phyloP scores from a whole-genome alignment of 2,329 filamentous ascomycete genomes.

The Sporothrix brasiliensis region DNA sequence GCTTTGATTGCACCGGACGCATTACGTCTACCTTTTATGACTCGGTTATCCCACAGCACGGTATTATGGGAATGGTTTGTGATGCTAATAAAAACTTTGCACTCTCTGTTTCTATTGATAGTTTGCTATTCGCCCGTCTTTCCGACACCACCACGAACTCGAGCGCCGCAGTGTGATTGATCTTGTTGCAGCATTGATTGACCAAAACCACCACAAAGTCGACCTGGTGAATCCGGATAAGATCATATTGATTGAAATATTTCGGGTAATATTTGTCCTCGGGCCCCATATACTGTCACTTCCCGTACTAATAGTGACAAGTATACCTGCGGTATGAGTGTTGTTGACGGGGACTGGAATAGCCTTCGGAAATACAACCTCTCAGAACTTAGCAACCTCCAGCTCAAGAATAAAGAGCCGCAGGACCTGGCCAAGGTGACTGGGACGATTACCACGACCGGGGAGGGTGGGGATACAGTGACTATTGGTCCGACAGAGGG shows the following conservation, averaged over 20 bases:
- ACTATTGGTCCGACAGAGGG: not conserved
- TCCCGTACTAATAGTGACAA: slow-evolving; percentile 46
- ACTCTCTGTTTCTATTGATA: slow-evolving; percentile 42
- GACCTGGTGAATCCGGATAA: slow-evolving; percentile 77
- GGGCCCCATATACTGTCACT: too few relatives aligned
- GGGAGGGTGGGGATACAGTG: not conserved
- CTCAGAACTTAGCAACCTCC: slow-evolving; percentile 66
- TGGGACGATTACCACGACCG: not conserved
- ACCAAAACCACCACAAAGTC: slow-evolving; percentile 67
- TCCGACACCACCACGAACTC: slow-evolving; percentile 71
- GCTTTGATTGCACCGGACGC: too few relatives aligned
- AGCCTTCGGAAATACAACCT: slow-evolving; percentile 76
- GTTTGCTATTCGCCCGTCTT: slow-evolving; percentile 83
- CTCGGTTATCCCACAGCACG: not conserved
- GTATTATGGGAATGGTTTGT: not conserved
- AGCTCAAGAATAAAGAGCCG: slow-evolving; percentile 36
- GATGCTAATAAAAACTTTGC: not conserved
- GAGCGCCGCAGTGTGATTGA: slow-evolving; percentile 71
- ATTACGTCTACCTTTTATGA: too few relatives aligned
- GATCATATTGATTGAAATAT: slow-evolving; percentile 78
- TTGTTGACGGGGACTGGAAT: slow-evolving; percentile 75
- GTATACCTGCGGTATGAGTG: slow-evolving; percentile 70
- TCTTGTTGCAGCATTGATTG: slow-evolving; percentile 67
- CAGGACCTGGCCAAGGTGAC: slow-evolving; percentile 12
- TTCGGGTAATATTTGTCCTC: slow-evolving; percentile 60